A percentile compares a stretch with the other conserved stretches of the same genome.
These are phyloP conservation scores for Hypoxylon sp. DNA, from an alignment of 2,329 filamentous ascomycete species.

Conservation along the genomic window DNA sequence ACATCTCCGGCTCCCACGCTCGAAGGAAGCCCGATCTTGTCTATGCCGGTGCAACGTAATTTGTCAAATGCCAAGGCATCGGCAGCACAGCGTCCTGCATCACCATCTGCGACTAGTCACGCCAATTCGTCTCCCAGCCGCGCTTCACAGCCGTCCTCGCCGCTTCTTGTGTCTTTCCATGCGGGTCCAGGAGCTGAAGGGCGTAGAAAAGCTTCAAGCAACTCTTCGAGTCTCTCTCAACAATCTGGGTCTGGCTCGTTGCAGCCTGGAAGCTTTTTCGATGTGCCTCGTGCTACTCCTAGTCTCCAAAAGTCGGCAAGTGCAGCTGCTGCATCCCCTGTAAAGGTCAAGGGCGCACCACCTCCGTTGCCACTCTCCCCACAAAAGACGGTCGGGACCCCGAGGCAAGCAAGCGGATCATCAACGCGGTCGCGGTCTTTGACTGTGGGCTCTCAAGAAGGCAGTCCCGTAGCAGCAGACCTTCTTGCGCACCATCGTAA, in stretches of 20 bases:
- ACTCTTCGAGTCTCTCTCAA: slow-evolving; percentile 86
- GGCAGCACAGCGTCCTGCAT: slow-evolving; percentile 80
- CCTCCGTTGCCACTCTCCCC: slow-evolving; percentile 71
- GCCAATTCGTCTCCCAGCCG: slow-evolving; percentile 89
- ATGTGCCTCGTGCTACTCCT: slow-evolving; percentile 75
- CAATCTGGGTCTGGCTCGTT: slow-evolving; percentile 76
- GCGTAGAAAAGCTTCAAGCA: slow-evolving; percentile 92
- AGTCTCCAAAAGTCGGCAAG: slow-evolving; percentile 73
- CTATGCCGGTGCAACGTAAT: slow-evolving; percentile 84
- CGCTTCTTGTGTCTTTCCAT: slow-evolving; percentile 96
- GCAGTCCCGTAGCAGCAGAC: slow-evolving; percentile 79
- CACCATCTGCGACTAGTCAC: slow-evolving; percentile 85
- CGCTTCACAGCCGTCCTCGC: slow-evolving; percentile 84
- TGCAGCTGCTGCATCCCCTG: slow-evolving; percentile 68
- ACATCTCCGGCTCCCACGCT: slow-evolving; percentile 77
- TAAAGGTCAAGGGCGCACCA: slow-evolving; percentile 67
- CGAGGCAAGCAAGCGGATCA: slow-evolving; percentile 72
- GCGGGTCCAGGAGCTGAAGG: slow-evolving; percentile 83
- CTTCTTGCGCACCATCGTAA: slow-evolving; percentile 85
- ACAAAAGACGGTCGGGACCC: slow-evolving; percentile 73
- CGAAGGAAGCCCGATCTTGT: slow-evolving; percentile 87
- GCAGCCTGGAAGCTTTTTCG: slow-evolving; percentile 79
- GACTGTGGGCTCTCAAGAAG: slow-evolving; percentile 94
- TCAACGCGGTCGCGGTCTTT: slow-evolving; percentile 85
- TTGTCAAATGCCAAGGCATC: slow-evolving; percentile 84